Percentiles rank a stretch among this genome's conserved stretches.
phyloP scores from a whole-genome alignment of 1,139 yeast species.

The Taphrina populina region DNA sequence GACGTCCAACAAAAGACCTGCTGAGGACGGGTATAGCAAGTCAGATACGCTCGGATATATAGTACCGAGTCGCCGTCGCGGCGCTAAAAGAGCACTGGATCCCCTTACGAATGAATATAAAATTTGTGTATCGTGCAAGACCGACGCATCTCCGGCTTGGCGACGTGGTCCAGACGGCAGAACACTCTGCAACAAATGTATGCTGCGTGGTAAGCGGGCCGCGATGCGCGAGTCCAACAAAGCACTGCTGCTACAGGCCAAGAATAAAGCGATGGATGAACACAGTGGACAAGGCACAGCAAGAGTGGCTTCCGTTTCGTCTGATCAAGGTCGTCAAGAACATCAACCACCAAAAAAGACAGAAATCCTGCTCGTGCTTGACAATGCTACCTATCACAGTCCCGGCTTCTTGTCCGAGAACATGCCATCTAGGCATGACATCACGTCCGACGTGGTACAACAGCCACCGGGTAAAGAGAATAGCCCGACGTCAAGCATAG shows the following conservation, averaged over 20 bases:
- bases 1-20: too few relatives aligned
- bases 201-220: slow-evolving; percentile 16
- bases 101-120: slow-evolving; percentile 5
- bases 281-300: background rate
- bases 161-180: slow-evolving; percentile 12
- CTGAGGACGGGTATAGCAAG: too few relatives aligned
- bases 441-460: too few relatives aligned
- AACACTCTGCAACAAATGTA: slow-evolving; percentile 14
- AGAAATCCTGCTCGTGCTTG: background rate
- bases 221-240: slow-evolving; percentile 2
- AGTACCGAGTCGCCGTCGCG: slow-evolving; percentile 12
- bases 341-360: background rate
- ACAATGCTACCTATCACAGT: background rate
- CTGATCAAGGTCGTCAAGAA: background rate
- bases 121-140: slow-evolving; percentile 9
- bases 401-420: background rate
- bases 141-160: slow-evolving; percentile 17
- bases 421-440: too few relatives aligned
- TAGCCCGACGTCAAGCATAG: too few relatives aligned
- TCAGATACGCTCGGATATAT: too few relatives aligned
- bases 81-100: slow-evolving; percentile 8
- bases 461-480: too few relatives aligned
- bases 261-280: background rate
- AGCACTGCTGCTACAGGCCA: too few relatives aligned
- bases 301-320: background rate